A percentile compares a stretch with the other conserved stretches of the same genome.
These are phyloP conservation scores for Dendrobium nobile DNA, from an alignment of 106 monocot genomes.

Conservation along the genomic window DNA sequence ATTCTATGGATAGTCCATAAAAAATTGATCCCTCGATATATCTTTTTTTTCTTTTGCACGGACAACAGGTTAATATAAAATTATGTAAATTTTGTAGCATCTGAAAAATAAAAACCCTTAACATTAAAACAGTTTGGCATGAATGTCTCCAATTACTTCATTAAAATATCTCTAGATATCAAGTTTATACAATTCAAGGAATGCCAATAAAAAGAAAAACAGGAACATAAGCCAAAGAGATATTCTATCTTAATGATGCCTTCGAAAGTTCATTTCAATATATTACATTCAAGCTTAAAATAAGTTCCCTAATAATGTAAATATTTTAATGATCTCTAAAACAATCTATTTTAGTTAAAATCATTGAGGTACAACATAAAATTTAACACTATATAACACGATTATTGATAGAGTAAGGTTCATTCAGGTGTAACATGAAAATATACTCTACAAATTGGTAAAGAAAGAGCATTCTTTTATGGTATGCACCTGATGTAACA, in stretches of 20 bases:
- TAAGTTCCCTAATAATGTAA: background rate
- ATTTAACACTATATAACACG: background rate
- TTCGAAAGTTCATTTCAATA: background rate
- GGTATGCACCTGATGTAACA: constrained; percentile 50
- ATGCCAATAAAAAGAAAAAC: too few species aligned
- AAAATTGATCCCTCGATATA: too few species aligned
- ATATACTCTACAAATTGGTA: background rate
- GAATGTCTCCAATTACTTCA: too few species aligned
- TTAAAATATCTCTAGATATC: too few species aligned
- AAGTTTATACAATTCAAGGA: too few species aligned
- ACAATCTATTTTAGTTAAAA: background rate
- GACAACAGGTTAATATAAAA: background rate
- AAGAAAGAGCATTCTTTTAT: background rate
- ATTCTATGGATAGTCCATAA: too few species aligned
- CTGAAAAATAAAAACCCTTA: background rate
- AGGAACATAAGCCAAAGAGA: too few species aligned
- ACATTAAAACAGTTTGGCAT: too few species aligned
- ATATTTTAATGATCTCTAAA: background rate
- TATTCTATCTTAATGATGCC: too few species aligned
- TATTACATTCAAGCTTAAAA: background rate
- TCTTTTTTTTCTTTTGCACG: background rate
- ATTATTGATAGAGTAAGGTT: background rate
- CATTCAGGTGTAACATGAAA: background rate
- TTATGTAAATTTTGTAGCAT: background rate
- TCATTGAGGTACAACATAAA: background rate